Base-by-base conservation (phyloP, 1,284 basidiomycete genomes). In the Lentinula novae-zelandiae region DNA sequence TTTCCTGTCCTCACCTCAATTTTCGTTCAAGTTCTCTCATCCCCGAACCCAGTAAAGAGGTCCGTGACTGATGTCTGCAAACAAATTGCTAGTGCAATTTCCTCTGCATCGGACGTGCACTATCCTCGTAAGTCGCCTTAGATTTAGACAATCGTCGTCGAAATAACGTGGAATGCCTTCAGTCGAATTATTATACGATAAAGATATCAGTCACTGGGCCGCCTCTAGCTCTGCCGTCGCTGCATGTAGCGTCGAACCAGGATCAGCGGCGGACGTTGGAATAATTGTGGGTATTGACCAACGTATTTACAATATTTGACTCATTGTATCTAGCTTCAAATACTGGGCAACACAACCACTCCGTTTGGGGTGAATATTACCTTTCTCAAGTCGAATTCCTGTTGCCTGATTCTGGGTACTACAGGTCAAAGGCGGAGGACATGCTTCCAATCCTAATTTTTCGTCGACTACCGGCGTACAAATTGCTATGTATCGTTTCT, bases 391-490 rank as follows among this genome's bases (percentile, higher is more conserved):
- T 52, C 33, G 9, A 38, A 34, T 33, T 34, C 33, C 53, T 12
- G 27, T 22, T 7, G 13, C 22, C 17, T 40, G 9, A 48, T 46
- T 27, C 53, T 56, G 15, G 4, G 9, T 20, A 46, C 17, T 48
- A 34, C 44, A 82, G 82, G 78, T 87, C 40, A 83, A 82, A 67
- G 78, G 82, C 8, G 80, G 78, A 1, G 85, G 85, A 0, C 83
- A 85, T 64, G 65, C 79, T 0, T 64, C 73, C 4, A 84, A 84
- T 63, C 77, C 75, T 0, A 78, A 77, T 0, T 83, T 83, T 63
- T 78, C 82, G 1, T 84, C 82, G 0, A 85, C 85, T 1, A 65
- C 67, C 0, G 85, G 84, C 5, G 77, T 87, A 2, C 82, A 82
- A 0, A 82, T 87, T 59, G 70, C 80, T 2, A 81, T 87, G 83